Evolutionary conservation across 2,329 filamentous ascomycete genomes (phyloP), one percentile per base, ranked within the genome.

Genomic region (Xylariomycetidae sp.): DNA sequence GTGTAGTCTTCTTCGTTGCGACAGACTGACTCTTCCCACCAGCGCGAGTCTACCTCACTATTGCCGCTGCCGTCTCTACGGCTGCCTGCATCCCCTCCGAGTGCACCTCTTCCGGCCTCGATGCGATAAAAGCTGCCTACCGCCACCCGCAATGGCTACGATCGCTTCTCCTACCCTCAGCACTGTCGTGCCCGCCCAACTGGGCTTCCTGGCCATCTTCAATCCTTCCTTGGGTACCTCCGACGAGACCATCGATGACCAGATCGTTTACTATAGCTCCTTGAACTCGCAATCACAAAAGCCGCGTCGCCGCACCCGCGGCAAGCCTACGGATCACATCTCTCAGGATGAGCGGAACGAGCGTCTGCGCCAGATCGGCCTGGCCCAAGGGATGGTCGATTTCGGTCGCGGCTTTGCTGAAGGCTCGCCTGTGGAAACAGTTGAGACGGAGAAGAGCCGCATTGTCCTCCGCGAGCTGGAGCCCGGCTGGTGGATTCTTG

Each of bases 301-400:
- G 31, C 63, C 62, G 36, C 61, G 61, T 18, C 58, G 65, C 44
- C 59, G 67, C 47, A 58, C 62, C 6, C 59, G 58, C 19, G 57
- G 59, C 18, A 59, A 60, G 13, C 63, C 65, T 2, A 65, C 60
- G 10, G 63, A 67, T 19, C 55, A 57, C 32, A 43, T 72, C 18
- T 69, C 69, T 2, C 62, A 74, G 30, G 78, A 85, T 45, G 79
- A 88, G 52, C 77, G 79, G 53, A 92, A 96, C 60, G 85, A 94
- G 64, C 82, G 82, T 49, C 67, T 96, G 50, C 77, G 92, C 44
- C 89, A 95, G 67, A 88, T 98, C 56, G 92, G 92, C 23, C 76
- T 98, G 43, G 92, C 92, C 25, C 92, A 98, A 65, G 92, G 89
- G 56, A 95, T 96, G 82, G 82, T 94, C 38, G 85, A 81, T 56